Evolutionary conservation across 208 protist species (phyloP), one percentile per base, ranked within the genome.

Genomic region (Porcisia deanei): DNA sequence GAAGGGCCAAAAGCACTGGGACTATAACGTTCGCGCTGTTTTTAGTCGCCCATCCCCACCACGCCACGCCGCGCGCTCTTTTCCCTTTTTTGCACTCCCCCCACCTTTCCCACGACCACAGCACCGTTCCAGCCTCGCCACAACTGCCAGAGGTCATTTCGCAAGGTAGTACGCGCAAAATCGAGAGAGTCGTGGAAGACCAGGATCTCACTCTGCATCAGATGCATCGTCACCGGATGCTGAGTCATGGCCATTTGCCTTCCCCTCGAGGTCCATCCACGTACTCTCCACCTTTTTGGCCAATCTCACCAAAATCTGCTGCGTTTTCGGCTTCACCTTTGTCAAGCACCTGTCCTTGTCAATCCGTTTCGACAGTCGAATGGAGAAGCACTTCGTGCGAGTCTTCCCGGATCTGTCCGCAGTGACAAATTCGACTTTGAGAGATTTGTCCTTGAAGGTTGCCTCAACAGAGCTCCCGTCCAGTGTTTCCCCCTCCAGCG

Each of bases 181-280:
- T 12, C 49, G 25, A 45, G n/a, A 55, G 5, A 8, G 9, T 37
- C n/a, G n/a, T 41, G 45, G 3, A 57, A 14, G 41, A 0, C 3
- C 30, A 12, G 3, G 47, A 43, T 16, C 30, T 57, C 71, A 67
- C 39, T 81, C 73, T 1, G 69, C 47, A 1, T 60, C 63, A 4
- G 10, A 22, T 22, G 65, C 65, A 0, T 71, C 65, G 37, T 75
- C 73, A 14, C 71, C 79, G 3, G 57, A 74, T 37, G 25, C 71
- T 6, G 80, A 79, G 30, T 73, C 80, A 22, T 77, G 76, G 75
- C 81, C 83, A 25, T 65, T 79, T 1, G 83, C 80, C 25, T 85
- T 88, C n/a, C 82, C 77, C 54, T 82, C 85, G 54, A 95, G 75
- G 18, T 96, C 91, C 41, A 80, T 78, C 90, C 91, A 96, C 34